phyloP scores from a whole-genome alignment of 768 basidiomycete genomes.

The Tylopilus subfusipes region DNA sequence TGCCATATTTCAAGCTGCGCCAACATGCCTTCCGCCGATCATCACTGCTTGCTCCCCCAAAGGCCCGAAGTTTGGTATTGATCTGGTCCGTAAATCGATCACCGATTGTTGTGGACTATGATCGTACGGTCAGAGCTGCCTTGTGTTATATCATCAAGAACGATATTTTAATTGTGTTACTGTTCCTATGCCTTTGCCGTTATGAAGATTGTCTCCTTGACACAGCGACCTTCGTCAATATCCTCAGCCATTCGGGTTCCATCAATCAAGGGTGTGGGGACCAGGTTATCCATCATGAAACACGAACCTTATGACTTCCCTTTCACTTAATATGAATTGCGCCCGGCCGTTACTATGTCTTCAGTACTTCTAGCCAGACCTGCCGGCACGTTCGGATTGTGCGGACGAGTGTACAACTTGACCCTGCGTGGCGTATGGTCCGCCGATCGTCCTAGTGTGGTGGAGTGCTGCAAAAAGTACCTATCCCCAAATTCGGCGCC shows the following conservation, averaged over 20 bases:
- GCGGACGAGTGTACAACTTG: background rate
- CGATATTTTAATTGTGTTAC: background rate
- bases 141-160: background rate
- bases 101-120: constrained; percentile 52
- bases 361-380: background rate
- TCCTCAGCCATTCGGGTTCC: background rate
- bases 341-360: background rate
- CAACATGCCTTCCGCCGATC: constrained; percentile 65
- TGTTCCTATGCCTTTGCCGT: background rate
- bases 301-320: background rate
- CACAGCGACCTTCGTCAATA: background rate
- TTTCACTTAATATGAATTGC: background rate
- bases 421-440: background rate
- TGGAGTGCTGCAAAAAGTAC: background rate
- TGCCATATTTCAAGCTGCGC: constrained; percentile 50
- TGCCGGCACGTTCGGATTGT: constrained; percentile 10
- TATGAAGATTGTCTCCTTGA: background rate
- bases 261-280: background rate
- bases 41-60: constrained; percentile 46
- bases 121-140: background rate
- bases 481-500: background rate
- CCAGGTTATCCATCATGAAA: background rate
- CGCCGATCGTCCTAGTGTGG: background rate
- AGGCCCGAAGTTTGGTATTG: constrained; percentile 56
- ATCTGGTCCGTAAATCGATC: constrained; percentile 55